Evolutionary conservation across 768 basidiomycete species (phyloP).

Genomic region (Kwoniella dejecticola): DNA sequence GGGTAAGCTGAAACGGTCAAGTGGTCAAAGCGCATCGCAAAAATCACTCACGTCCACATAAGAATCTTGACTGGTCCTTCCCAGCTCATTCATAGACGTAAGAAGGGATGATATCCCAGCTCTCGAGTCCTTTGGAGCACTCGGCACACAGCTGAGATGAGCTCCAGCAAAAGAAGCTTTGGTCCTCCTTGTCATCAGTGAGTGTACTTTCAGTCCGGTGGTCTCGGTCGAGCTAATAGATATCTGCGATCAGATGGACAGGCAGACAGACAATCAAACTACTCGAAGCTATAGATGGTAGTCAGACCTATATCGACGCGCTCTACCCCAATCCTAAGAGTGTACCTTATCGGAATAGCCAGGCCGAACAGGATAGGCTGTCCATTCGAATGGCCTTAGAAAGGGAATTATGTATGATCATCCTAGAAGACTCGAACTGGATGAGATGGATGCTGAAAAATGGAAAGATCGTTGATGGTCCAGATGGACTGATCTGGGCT

Average conservation of each 20-base stretch:
- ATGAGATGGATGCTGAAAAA: constrained; percentile 13
- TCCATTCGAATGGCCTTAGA: background rate
- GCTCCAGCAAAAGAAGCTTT: background rate
- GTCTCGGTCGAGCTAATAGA: background rate
- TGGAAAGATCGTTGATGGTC: background rate
- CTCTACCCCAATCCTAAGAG: background rate
- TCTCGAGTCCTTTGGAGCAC: no score
- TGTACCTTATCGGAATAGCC: background rate
- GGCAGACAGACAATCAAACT: background rate
- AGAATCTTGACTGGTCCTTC: no score
- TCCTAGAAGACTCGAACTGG: constrained; percentile 9
- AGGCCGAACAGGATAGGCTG: background rate
- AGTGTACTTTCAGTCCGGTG: background rate
- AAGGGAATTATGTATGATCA: constrained; percentile 4
- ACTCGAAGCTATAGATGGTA: background rate
- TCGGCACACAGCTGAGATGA: no score
- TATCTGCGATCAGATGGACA: background rate
- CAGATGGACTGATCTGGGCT: background rate
- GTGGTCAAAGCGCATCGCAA: no score
- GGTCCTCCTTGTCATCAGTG: constrained; percentile 1
- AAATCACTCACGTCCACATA: no score
- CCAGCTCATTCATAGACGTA: no score
- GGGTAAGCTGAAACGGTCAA: no score
- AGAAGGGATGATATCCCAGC: no score
- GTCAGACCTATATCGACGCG: constrained; percentile 1